phyloP scores from a whole-genome alignment of 2,329 filamentous ascomycete genomes.

The Penicillium sp. region DNA sequence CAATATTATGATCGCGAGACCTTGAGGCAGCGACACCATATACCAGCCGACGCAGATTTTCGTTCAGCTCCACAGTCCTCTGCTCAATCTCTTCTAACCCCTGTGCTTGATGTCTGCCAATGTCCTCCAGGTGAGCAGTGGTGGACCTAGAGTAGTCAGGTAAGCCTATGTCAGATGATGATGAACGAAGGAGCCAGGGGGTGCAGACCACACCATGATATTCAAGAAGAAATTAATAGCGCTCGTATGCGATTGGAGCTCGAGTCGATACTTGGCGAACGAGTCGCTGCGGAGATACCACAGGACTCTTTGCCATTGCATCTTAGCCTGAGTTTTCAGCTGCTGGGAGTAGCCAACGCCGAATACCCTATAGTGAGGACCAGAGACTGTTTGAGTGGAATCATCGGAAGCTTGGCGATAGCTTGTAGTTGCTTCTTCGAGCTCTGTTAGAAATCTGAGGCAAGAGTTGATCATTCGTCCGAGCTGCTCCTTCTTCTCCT shows the following conservation, averaged over 20 bases:
- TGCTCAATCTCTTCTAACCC: not conserved
- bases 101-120: not conserved
- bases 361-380: not conserved
- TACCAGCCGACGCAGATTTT: not conserved
- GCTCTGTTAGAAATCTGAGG: not conserved
- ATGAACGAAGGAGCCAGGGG: not conserved
- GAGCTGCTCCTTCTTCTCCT: not conserved
- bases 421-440: not conserved
- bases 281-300: not conserved
- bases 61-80: not conserved
- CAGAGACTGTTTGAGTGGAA: not conserved
- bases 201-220: not conserved
- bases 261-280: not conserved
- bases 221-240: not conserved
- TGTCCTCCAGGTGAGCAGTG: not conserved
- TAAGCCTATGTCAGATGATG: not conserved
- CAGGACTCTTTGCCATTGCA: not conserved
- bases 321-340: not conserved
- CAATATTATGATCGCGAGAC: not conserved
- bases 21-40: not conserved
- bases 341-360: not conserved
- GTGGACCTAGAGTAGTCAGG: not conserved
- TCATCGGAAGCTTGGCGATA: not conserved
- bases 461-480: not conserved
- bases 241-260: not conserved